These are phyloP conservation scores for Fraxinus paxiana DNA, from an alignment of 305 asterid species.

Conservation along the genomic window DNA sequence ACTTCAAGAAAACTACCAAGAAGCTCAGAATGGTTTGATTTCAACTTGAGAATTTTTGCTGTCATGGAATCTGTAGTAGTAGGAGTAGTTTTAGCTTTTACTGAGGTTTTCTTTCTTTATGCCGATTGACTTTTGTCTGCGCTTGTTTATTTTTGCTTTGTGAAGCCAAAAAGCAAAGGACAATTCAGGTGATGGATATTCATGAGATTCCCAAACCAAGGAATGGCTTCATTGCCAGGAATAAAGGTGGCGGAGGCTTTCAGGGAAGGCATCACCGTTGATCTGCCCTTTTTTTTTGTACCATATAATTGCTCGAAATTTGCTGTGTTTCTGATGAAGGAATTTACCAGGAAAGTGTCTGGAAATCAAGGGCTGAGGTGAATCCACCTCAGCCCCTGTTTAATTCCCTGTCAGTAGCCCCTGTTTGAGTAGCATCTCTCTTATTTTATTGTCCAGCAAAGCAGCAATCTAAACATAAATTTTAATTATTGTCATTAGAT, in stretches of 20 bases:
- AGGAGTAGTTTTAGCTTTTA: not conserved
- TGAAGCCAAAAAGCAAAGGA: conserved; percentile 96
- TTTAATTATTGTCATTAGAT: not conserved
- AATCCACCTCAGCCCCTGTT: no score
- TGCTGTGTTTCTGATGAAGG: conserved; percentile 18
- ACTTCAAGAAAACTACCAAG: conserved; percentile 98
- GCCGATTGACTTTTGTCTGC: conserved; percentile 32
- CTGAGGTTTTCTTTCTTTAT: not conserved
- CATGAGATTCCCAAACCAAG: conserved; percentile 84
- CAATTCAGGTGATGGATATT: conserved; percentile 92
- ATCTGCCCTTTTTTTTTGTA: conserved; percentile 21
- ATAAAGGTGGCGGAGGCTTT: conserved; percentile 58
- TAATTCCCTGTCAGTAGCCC: no score
- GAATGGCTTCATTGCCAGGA: conserved; percentile 78
- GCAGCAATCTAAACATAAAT: not conserved
- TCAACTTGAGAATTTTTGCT: conserved; percentile 22
- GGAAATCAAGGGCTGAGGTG: not conserved
- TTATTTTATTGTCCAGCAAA: not conserved
- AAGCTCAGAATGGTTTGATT: conserved; percentile 79
- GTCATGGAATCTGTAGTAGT: conserved; percentile 1
- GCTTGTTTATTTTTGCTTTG: conserved; percentile 17
- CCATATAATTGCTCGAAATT: conserved; percentile 22
- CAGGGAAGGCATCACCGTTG: conserved; percentile 86
- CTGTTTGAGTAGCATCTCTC: no score
- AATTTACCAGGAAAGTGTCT: conserved; percentile 24